These are phyloP conservation scores for Apophysomyces ossiformis DNA, from an alignment of 371 early-diverging fungal genomes.

Conservation along the genomic window DNA sequence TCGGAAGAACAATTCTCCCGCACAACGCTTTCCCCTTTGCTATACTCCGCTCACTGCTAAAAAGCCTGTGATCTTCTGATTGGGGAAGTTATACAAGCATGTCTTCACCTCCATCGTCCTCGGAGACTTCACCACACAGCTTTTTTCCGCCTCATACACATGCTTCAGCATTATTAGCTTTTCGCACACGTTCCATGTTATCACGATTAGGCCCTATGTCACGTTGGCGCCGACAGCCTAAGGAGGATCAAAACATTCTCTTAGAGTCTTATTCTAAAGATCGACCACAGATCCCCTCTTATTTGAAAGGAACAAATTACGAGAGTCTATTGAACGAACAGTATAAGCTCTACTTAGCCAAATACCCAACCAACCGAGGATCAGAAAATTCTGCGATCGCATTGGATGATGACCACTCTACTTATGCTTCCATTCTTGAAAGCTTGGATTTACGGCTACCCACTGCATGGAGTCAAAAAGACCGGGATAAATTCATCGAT, in stretches of 20 bases:
- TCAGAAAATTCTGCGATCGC: conserved; percentile 7
- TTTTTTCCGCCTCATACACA: conserved; percentile 15
- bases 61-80: no score
- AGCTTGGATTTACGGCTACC: conserved; percentile 51
- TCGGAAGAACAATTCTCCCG: no score
- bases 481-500: conserved; percentile 57
- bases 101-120: conserved; percentile 5
- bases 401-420: conserved; percentile 6
- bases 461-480: conserved; percentile 62
- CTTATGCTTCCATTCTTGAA: conserved; percentile 15
- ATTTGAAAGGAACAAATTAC: conserved; percentile 41
- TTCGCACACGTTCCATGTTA: conserved; percentile 12
- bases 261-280: conserved; percentile 13
- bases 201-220: neutral
- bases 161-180: conserved; percentile 19
- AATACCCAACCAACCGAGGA: conserved; percentile 13
- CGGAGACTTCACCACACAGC: conserved; percentile 16
- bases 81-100: neutral
- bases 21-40: no score
- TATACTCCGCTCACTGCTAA: no score
- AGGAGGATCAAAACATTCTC: conserved; percentile 19
- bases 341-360: conserved; percentile 24
- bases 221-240: conserved; percentile 17
- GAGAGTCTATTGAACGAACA: conserved; percentile 38
- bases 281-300: conserved; percentile 42